Percentiles rank a stretch among this genome's conserved stretches.
Evolutionary conservation across 164 flowering plant species (phyloP).

Genomic region (Tetrastigma voinierianum): DNA sequence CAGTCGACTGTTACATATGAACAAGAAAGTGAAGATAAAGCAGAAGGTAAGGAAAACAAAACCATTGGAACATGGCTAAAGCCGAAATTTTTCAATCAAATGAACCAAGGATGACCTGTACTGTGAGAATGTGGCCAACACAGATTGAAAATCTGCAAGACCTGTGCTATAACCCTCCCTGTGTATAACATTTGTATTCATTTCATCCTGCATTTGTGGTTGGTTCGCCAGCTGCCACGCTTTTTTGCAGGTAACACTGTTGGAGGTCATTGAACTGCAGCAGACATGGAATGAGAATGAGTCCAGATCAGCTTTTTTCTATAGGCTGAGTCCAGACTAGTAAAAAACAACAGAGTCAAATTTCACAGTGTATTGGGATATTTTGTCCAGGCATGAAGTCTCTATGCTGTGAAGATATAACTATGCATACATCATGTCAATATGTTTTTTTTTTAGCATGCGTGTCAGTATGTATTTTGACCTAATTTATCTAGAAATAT

Average conservation of each 20-base stretch:
- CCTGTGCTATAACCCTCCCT: conserved; percentile 78
- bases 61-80: background rate
- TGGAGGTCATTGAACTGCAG: conserved; percentile 88
- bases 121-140: conserved; percentile 77
- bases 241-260: conserved; percentile 95
- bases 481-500: background rate
- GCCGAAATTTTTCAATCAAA: background rate
- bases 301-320: no score
- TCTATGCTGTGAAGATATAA: background rate
- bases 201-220: conserved; percentile 39
- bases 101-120: conserved; percentile 49
- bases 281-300: conserved; percentile 6
- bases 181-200: conserved; percentile 32
- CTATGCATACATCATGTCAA: background rate
- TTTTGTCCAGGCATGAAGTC: background rate
- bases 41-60: background rate
- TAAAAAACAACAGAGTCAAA: background rate
- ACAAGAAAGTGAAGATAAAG: background rate
- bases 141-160: conserved; percentile 87
- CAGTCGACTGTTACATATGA: conserved; percentile 60
- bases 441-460: no score
- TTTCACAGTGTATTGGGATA: no score
- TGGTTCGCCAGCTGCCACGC: conserved; percentile 58
- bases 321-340: conserved; percentile 1
- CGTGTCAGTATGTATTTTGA: no score